A percentile compares a stretch with the other conserved stretches of the same genome.
These are phyloP conservation scores for Moesziomyces aphidis DNA, from an alignment of 1,284 basidiomycete genomes.

Conservation along the genomic window DNA sequence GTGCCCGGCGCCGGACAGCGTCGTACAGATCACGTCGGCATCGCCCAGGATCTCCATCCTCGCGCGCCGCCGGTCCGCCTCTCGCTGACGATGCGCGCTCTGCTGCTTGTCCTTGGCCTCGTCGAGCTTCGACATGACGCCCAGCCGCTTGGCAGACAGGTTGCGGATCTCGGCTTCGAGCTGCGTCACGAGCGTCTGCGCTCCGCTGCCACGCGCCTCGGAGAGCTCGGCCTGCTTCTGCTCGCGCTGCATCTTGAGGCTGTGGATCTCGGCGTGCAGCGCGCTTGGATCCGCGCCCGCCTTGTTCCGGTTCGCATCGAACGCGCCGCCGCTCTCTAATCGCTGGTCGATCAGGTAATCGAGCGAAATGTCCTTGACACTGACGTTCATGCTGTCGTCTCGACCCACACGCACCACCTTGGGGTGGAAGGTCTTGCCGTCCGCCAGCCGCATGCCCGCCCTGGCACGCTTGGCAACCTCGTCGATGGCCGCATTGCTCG, in stretches of 20 bases:
- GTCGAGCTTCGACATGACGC: constrained; percentile 54
- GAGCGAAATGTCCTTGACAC: constrained; percentile 86
- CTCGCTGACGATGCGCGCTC: constrained; percentile 50
- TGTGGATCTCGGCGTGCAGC: constrained; percentile 44
- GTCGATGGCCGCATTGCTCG: constrained; percentile 98
- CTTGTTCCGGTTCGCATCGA: constrained; percentile 22
- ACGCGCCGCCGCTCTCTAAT: constrained; percentile 23
- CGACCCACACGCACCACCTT: constrained; percentile 91
- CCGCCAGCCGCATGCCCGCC: constrained; percentile 77
- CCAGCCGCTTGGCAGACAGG: constrained; percentile 45
- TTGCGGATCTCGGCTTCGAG: constrained; percentile 52
- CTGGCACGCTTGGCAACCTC: constrained; percentile 91
- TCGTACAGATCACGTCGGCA: constrained; percentile 92
- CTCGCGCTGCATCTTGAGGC: constrained; percentile 52
- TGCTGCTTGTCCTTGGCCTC: constrained; percentile 59
- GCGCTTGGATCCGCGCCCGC: constrained; percentile 28
- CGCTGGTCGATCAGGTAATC: constrained; percentile 71
- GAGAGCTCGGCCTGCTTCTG: constrained; percentile 53
- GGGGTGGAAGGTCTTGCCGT: constrained; percentile 74
- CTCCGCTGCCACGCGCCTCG: constrained; percentile 27
- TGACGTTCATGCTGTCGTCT: constrained; percentile 81
- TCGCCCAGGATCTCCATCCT: constrained; percentile 68
- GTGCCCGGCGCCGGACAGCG: constrained; percentile 87
- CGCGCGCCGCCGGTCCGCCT: constrained; percentile 53
- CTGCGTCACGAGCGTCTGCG: constrained; percentile 28